Evolutionary conservation across 805 yeast genomes (phyloP).

Genomic region (Middelhovenomyces tepae): DNA sequence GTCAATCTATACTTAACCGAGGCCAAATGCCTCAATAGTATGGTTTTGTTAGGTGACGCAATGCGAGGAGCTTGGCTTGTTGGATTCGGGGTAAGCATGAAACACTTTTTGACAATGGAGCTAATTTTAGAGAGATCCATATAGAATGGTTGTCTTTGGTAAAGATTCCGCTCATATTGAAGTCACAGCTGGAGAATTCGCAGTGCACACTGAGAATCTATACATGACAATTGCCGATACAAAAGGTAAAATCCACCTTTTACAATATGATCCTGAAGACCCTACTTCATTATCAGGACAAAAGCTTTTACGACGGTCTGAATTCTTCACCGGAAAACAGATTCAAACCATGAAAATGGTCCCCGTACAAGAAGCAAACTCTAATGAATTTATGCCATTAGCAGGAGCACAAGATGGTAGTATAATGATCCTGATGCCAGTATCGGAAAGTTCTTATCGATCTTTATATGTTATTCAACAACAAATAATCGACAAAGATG

Average conservation of each 20-base stretch:
- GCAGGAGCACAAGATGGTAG: constrained; percentile 80
- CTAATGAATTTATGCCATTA: constrained; percentile 39
- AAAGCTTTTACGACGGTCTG: constrained; percentile 56
- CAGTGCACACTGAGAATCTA: constrained; percentile 61
- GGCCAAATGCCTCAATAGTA: constrained; percentile 72
- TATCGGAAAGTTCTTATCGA: constrained; percentile 67
- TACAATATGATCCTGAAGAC: constrained; percentile 90
- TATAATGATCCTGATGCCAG: constrained; percentile 61
- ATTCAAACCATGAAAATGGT: constrained; percentile 22
- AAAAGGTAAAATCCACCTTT: constrained; percentile 54
- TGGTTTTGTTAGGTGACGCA: constrained; percentile 74
- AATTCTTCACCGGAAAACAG: constrained; percentile 57
- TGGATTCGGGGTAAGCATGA: constrained; percentile 54
- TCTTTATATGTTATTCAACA: constrained; percentile 79
- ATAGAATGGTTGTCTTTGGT: constrained; percentile 69
- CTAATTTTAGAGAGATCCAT: constrained; percentile 73
- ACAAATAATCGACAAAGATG: constrained; percentile 71
- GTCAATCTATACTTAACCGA: constrained; percentile 73
- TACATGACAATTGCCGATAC: constrained; percentile 62
- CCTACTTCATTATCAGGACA: constrained; percentile 76
- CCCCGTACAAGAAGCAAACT: constrained; percentile 13
- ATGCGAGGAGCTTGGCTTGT: constrained; percentile 67
- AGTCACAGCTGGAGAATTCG: constrained; percentile 66
- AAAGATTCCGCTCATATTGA: constrained; percentile 60
- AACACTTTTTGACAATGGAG: not conserved